phyloP scores from a whole-genome alignment of 225 moss, liverwort and hornwort genomes.

The Thuidium tamariscinum region DNA sequence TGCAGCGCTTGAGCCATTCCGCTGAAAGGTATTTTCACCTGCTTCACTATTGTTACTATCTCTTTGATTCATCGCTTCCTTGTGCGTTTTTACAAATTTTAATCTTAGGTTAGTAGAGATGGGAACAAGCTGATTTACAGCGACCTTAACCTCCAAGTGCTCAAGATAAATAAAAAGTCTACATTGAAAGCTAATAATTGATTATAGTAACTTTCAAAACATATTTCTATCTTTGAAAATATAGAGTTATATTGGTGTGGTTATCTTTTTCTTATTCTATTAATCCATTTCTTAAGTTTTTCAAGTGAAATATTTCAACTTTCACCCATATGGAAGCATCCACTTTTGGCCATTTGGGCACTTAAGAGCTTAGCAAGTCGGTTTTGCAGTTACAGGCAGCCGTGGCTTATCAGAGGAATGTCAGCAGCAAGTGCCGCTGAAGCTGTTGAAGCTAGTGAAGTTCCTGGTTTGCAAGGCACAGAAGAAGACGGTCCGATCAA shows the following conservation, averaged over 20 bases:
- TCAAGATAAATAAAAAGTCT: background rate
- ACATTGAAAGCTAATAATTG: background rate
- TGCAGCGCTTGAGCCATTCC: slow-evolving; percentile 56
- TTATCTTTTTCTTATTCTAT: background rate
- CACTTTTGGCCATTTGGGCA: background rate
- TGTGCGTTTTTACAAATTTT: background rate
- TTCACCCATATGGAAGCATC: background rate
- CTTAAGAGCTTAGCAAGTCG: background rate
- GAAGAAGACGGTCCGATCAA: background rate
- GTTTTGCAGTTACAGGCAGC: slow-evolving; percentile 18
- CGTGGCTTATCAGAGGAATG: slow-evolving; percentile 32
- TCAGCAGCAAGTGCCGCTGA: slow-evolving; percentile 25
- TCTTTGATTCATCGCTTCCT: background rate
- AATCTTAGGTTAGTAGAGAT: background rate
- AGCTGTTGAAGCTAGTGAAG: slow-evolving; percentile 5
- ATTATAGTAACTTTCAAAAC: background rate
- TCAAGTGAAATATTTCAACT: background rate
- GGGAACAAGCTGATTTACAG: background rate
- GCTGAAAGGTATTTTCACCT: slow-evolving; percentile 28
- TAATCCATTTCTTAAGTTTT: background rate
- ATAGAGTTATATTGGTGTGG: background rate
- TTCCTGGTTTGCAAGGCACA: background rate
- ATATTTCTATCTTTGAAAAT: background rate
- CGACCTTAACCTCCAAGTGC: background rate
- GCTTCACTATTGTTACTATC: background rate